phyloP scores from a whole-genome alignment of 23 red algal genomes.

The Pyropia haitanensis region DNA sequence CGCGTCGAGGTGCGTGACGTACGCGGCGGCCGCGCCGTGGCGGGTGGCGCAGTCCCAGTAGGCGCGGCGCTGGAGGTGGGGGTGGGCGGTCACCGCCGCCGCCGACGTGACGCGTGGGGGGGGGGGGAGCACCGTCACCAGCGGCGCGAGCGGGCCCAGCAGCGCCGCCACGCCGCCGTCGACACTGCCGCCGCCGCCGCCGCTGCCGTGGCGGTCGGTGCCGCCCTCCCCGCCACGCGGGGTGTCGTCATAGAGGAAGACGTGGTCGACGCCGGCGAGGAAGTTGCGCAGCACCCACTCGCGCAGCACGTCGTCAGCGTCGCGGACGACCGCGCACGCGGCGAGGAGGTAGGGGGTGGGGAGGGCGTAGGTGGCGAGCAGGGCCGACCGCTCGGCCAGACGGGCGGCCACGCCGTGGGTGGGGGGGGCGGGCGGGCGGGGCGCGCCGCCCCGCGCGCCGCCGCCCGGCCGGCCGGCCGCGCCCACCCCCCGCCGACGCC shows the following conservation, averaged over 20 bases:
- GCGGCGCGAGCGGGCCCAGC: too few relatives aligned
- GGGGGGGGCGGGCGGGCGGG: too few relatives aligned
- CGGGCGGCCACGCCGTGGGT: too few relatives aligned
- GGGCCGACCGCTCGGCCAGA: too few relatives aligned
- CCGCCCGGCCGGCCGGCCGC: too few relatives aligned
- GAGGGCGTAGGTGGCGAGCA: too few relatives aligned
- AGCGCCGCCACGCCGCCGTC: too few relatives aligned
- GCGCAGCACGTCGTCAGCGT: slow-evolving; percentile 22
- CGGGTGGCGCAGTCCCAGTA: slow-evolving; percentile 24
- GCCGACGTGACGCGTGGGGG: not conserved
- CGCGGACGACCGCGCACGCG: slow-evolving; percentile 28
- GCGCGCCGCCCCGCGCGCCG: too few relatives aligned
- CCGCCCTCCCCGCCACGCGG: too few relatives aligned
- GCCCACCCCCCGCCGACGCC: too few relatives aligned
- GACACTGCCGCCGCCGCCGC: not conserved
- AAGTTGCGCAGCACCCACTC: slow-evolving; percentile 44
- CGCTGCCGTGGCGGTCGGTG: too few relatives aligned
- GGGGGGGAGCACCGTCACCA: too few relatives aligned
- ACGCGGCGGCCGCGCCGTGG: slow-evolving; percentile 12
- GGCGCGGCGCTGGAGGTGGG: slow-evolving; percentile 28
- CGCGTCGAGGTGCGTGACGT: slow-evolving; percentile 33
- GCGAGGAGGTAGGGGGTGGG: slow-evolving; percentile 7
- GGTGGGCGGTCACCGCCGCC: slow-evolving; percentile 7
- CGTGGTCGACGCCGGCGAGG: slow-evolving; percentile 37
- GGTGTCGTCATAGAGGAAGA: slow-evolving; percentile 33